A percentile compares a stretch with the other conserved stretches of the same genome.
Evolutionary conservation across 352 stramenopile genomes (phyloP).

Genomic region (Pythium brachiatum): DNA sequence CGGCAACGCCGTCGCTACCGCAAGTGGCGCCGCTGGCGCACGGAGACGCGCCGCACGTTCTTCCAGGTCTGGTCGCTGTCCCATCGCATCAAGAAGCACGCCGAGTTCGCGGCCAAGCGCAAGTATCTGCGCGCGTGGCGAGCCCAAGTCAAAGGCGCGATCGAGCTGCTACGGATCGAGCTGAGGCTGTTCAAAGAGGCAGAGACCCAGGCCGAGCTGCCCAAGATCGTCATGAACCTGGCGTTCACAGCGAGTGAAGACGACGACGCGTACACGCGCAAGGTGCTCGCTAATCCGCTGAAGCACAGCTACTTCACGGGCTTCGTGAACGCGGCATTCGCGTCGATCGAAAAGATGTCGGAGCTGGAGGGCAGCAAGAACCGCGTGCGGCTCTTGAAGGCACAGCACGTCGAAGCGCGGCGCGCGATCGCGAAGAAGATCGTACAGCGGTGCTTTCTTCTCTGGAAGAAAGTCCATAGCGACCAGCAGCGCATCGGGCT

Average conservation of each 20-base stretch:
- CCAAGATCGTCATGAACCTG: constrained; percentile 68
- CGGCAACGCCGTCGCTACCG: constrained; percentile 34
- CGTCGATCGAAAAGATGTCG: constrained; percentile 33
- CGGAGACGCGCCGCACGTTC: constrained; percentile 26
- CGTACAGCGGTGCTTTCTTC: constrained; percentile 58
- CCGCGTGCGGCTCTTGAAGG: constrained; percentile 27
- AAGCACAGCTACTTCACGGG: constrained; percentile 27
- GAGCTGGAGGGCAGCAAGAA: constrained; percentile 28
- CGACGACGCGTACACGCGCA: constrained; percentile 32
- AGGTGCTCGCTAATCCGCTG: constrained; percentile 23
- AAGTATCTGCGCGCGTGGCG: constrained; percentile 48
- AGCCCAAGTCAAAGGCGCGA: constrained; percentile 37
- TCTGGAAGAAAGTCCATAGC: constrained; percentile 59
- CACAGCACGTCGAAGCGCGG: constrained; percentile 43
- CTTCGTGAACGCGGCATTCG: constrained; percentile 60
- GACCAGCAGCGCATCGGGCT: constrained; percentile 43
- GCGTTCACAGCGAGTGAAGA: constrained; percentile 59
- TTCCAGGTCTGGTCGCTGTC: constrained; percentile 55
- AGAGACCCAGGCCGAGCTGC: constrained; percentile 44
- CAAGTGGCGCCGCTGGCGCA: constrained; percentile 42
- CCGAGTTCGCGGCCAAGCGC: constrained; percentile 31
- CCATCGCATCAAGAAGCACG: constrained; percentile 35
- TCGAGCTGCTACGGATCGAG: constrained; percentile 56
- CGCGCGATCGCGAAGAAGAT: constrained; percentile 61
- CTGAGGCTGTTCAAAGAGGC: constrained; percentile 56